Evolutionary conservation across 2,329 filamentous ascomycete species (phyloP), one percentile per base, ranked within the genome.

Genomic region (Xylaria arbuscula): DNA sequence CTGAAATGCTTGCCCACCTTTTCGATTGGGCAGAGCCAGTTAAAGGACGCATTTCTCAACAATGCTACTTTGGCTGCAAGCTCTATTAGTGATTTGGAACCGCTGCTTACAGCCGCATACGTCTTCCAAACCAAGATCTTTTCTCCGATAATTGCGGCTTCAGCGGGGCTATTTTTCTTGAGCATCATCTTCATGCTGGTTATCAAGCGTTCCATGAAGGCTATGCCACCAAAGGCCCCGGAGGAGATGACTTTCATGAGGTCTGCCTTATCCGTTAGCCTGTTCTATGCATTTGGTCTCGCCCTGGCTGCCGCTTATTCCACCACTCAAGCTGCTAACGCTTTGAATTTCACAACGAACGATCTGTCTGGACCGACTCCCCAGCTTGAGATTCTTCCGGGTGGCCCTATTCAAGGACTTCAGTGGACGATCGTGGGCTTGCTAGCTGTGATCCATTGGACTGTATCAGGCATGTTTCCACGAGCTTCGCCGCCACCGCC

Each of bases 391-490:
- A 57, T 57, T 17, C n/a, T 57, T 17, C 54, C 54, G 4, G 54
- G 54, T 13, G 54, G 54, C 13, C 38, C 54, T 42, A 45, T 57
- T n/a, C 54, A 57, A 32, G 54, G 54, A 11, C 54, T 57, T 32
- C 54, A 57, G n/a, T 57, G 54, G 54, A 45, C 54, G 45, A 57
- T 57, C 17, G 38, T 57, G 7, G 54, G 54, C 19, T 42, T 57
- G 19, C 13, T 57, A 5, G 54, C 36, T 45, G 15, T 45, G 7
- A 57, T 57, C 19, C 54, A 42, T 45, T 57, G 36, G 36, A 45
- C 54, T 5, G 38, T 57, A n/a, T 28, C 36, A 1, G 54, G 54
- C 36, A 57, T 57, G 54, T 45, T 57, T 11, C 54, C 54, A 17
- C 11, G 53, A 42, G 13, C 28, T 53, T 11, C 48, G 22, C 48